Percentiles rank a stretch among this genome's conserved stretches.
Evolutionary conservation across 2,329 filamentous ascomycete genomes (phyloP).

Genomic region (Aspergillus sp.): DNA sequence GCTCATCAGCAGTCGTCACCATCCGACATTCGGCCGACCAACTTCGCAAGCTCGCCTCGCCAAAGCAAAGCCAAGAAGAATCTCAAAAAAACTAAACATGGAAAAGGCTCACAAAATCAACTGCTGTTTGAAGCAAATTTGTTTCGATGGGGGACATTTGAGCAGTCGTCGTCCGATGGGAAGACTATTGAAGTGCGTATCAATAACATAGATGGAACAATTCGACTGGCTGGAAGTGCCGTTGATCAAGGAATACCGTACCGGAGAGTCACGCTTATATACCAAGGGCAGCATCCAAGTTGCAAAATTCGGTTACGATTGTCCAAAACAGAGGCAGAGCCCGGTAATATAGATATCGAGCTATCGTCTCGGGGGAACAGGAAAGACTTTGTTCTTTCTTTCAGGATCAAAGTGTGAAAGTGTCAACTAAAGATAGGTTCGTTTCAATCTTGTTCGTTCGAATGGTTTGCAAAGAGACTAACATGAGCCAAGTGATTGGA

Average conservation of each 20-base stretch:
- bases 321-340: constrained; percentile 11
- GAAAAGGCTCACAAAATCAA: neutral
- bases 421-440: constrained; percentile 20
- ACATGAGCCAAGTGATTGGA: constrained; percentile 21
- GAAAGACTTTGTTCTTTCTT: constrained; percentile 14
- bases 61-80: constrained; percentile 7
- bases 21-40: constrained; percentile 28
- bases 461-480: constrained; percentile 1
- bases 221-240: constrained; percentile 4
- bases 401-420: constrained; percentile 5
- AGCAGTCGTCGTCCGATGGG: constrained; percentile 3
- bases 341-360: constrained; percentile 24
- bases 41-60: constrained; percentile 16
- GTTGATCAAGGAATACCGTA: neutral
- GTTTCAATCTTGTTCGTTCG: constrained; percentile 3
- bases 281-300: constrained; percentile 14
- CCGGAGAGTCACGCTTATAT: no score
- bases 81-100: constrained; percentile 5
- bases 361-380: constrained; percentile 18
- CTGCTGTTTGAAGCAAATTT: constrained; percentile 12
- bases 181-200: constrained; percentile 10
- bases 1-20: constrained; percentile 18
- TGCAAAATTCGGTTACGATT: constrained; percentile 26
- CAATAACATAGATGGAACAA: constrained; percentile 4
- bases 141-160: constrained; percentile 17